Evolutionary conservation across 2,329 filamentous ascomycete genomes (phyloP), one percentile per base, ranked within the genome.

Genomic region (Paraphaeosphaeria minitans): DNA sequence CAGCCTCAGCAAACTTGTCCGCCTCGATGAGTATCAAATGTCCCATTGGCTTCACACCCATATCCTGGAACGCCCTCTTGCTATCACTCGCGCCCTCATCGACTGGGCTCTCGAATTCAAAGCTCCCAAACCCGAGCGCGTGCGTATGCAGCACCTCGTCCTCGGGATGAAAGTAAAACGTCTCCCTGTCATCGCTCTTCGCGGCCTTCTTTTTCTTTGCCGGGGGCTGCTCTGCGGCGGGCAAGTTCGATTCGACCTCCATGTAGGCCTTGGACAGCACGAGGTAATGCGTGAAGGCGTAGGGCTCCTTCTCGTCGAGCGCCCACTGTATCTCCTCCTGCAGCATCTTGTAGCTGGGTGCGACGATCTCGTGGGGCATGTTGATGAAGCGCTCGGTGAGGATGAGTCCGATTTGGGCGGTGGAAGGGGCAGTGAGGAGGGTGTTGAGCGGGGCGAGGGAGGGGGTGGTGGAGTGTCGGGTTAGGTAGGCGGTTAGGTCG

Each of bases 361-460:
- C 94, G 14, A 93, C 87, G 63, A 97, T 88, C 78, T 98, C 92
- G 16, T 91, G 83, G n/a, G 95, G 95, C 83, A 97, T 93, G 81
- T 99, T 99, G 82, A 99, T 93, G 69, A 98, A 83, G 22, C 94
- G 88, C 78, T 99, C 95, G 2, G 92, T 91, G n/a, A 99, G 83
- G 29, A 99, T 85, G 16, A 99, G 81, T 3, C 93, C 95, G 57
- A 97, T 85, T 56, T 92, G 87, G 0, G 77, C 67, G 43, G 71
- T 48, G 0, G 75, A 72, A 2, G 70, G 63, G 16, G 73, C 59
- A 6, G 70, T 57, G 16, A 84, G 75, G 8, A 82, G 70, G 13
- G 68, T 52, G 12, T 72, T 53, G 0, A 83, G 70, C 13, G 66
- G 74, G 8, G 85, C 78, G 39, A 93, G 82, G 2, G 84, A 79